Base-by-base conservation (phyloP, 2,329 filamentous ascomycete species). In the Emergomyces africanus region DNA sequence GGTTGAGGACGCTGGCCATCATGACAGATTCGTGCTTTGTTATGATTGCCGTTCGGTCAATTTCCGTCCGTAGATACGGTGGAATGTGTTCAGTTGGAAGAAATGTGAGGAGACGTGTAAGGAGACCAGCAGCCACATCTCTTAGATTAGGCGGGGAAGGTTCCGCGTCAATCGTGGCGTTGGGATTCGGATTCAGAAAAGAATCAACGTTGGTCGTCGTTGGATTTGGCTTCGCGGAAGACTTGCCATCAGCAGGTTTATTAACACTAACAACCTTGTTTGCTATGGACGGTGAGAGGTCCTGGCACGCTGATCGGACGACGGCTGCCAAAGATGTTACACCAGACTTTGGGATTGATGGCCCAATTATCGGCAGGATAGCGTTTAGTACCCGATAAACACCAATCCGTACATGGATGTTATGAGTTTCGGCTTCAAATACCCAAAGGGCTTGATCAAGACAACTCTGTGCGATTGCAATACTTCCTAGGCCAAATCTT, bases 41-140 rank as follows among this genome's bases (percentile, higher is more conserved):
- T 25, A 96, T 75, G 59, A 96, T 86, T 23, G 89, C 87, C 2
- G 88, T 89, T 63, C 88, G 87, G 68, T 96, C 90, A 62, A 96
- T 79, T 54, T 89, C 83, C 12, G 85, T 82, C 57, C 92, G 85
- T 23, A 89, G 69, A 1, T 87, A 82, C 9, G 86, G 82, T n/a
- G 87, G 81, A 42, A 95, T 74, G 68, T 83, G 79, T 55, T 83
- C 78, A 59, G 87, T 82, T 1, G 86, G 84, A 2, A 94, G 72
- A 60, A 79, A 78, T 20, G 79, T 79, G 23, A 95, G 77, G 1
- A 89, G 71, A 5, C 77, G 66, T 4, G 83, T 77, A 14, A 96
- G 78, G 18, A 96, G 79, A 6, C 68, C 64, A 14, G 75, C 74
- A 0, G 89, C 88, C 10, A 86, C 79, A 12, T 71, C 66, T 53